Evolutionary conservation across 768 basidiomycete genomes (phyloP), one percentile per base, ranked within the genome.

Genomic region (Pleurotus sapidus): DNA sequence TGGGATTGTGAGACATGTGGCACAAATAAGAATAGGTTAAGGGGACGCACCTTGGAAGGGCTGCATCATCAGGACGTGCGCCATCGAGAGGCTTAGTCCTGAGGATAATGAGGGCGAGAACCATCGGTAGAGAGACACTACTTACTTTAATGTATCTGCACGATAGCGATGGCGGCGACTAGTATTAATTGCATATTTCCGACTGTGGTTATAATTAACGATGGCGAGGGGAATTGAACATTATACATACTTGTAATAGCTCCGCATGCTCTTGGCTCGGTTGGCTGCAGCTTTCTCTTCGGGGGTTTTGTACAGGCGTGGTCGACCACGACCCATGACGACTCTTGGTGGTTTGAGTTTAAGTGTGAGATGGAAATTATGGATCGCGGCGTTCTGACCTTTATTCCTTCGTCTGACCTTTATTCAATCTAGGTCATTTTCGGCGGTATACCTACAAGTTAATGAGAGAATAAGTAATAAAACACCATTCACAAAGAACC

Each of bases 211-310:
- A 18, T 18, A 43, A 18, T 43, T 11, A 15, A 18, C 18, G 5
- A 18, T 11, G 18, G 40, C 14, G 14, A 5, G 14, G 18, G 14
- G 18, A 11, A 43, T 43, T 8, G 63, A 27, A 46, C 2, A 18
- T 46, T 6, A 2, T 9, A 54, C 46, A 3, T 61, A 64, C 64
- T 49, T 61, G 1, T 63, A 46, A 57, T 64, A 63, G 46, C 60
- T 48, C 1, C 54, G 42, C 43, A 59, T 64, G 20, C 59, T 61
- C 18, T 62, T 62, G 4, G 61, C 56, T 17, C 57, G 57, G 42
- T 61, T 59, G 4, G 63, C 59, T 9, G 43, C 58, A 1, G n/a
- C 3, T 43, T 58, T 59, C 27, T 61, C 51, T n/a, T n/a, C n/a
- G n/a, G n/a, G n/a, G n/a, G n/a, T n/a, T n/a, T n/a, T n/a, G n/a